Evolutionary conservation across 2,329 filamentous ascomycete species (phyloP).

Genomic region (Fusarium mundagurra): DNA sequence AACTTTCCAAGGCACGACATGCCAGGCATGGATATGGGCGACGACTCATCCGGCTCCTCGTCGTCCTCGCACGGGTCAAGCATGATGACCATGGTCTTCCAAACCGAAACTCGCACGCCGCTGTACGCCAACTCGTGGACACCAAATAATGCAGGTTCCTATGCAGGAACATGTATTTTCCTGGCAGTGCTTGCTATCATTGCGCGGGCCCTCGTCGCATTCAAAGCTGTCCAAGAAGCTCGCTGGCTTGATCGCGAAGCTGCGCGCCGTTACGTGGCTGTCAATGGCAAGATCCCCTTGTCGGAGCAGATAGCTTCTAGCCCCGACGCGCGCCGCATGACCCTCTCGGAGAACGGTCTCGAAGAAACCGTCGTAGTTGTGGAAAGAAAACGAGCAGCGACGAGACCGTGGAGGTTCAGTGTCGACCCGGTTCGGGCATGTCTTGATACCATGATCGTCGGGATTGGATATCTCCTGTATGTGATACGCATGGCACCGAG

Average conservation of each 20-base stretch:
- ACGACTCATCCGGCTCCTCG: conserved; percentile 18
- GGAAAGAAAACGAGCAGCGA: conserved; percentile 60
- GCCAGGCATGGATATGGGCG: conserved; percentile 37
- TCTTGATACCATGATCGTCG: conserved; percentile 77
- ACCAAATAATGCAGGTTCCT: conserved; percentile 73
- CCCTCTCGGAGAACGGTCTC: conserved; percentile 76
- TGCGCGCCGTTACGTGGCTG: conserved; percentile 79
- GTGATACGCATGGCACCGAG: conserved; percentile 48
- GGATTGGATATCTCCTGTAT: conserved; percentile 86
- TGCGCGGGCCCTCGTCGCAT: conserved; percentile 76
- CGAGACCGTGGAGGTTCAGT: conserved; percentile 81
- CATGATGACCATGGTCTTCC: conserved; percentile 68
- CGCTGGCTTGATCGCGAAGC: conserved; percentile 77
- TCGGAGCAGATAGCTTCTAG: conserved; percentile 68
- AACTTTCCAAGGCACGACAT: conserved; percentile 41
- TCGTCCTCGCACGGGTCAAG: conserved; percentile 24
- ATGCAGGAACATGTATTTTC: conserved; percentile 93
- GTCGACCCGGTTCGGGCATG: conserved; percentile 79
- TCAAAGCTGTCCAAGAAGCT: conserved; percentile 70
- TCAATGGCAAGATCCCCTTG: conserved; percentile 70
- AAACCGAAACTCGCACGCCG: conserved; percentile 59
- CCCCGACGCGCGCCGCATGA: conserved; percentile 70
- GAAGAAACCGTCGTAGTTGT: conserved; percentile 85
- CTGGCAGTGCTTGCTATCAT: conserved; percentile 78
- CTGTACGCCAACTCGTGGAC: conserved; percentile 76